Conservation (phyloP, 257 asterid species). For the Thymus mandschuricus region DNA sequence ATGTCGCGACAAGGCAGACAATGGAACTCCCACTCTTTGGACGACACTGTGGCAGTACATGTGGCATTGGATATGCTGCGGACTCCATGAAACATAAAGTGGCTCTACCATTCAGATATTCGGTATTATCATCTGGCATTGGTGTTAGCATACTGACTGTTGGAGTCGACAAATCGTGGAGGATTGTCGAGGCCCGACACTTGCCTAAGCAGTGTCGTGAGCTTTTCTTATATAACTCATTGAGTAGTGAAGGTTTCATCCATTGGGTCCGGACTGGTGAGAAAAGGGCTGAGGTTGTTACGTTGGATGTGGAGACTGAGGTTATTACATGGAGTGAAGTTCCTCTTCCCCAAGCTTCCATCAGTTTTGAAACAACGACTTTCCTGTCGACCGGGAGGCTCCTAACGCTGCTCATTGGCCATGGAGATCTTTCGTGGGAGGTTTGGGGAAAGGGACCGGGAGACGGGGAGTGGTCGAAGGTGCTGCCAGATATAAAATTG, state of each 20-base stretch:
- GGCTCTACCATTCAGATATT: background rate
- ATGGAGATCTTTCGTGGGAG: background rate
- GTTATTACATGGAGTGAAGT: background rate
- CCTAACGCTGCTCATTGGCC: background rate
- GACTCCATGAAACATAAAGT: constrained; percentile 21
- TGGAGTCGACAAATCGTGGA: too few relatives aligned
- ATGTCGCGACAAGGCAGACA: background rate
- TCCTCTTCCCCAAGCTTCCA: background rate
- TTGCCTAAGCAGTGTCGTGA: background rate
- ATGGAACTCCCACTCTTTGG: background rate
- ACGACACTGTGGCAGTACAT: too few relatives aligned
- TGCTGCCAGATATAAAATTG: background rate
- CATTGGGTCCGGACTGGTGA: too few relatives aligned
- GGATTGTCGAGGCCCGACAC: background rate
- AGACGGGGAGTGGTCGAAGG: constrained; percentile 21
- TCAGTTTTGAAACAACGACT: background rate
- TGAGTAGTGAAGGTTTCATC: background rate
- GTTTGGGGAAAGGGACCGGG: constrained; percentile 17
- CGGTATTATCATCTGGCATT: too few relatives aligned
- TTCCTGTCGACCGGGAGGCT: background rate
- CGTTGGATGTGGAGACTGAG: constrained; percentile 26
- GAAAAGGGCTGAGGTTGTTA: background rate
- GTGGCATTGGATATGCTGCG: constrained; percentile 9
- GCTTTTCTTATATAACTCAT: background rate
- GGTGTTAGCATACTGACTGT: too few relatives aligned